Evolutionary conservation across 768 basidiomycete genomes (phyloP), one percentile per base, ranked within the genome.

Genomic region (Tremella mesenterica): DNA sequence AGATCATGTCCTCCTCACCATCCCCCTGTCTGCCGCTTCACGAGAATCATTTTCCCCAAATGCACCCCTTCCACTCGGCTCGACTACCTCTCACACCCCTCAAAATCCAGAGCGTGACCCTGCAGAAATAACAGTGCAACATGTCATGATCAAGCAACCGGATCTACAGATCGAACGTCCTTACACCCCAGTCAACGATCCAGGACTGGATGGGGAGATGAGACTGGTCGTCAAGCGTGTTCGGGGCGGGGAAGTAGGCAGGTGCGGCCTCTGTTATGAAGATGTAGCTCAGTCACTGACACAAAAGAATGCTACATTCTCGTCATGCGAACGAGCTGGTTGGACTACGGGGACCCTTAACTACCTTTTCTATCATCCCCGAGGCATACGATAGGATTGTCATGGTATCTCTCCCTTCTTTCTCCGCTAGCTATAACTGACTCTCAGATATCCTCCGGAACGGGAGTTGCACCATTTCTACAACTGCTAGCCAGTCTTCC

Each of bases 241-340:
- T 2, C 33, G 52, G 44, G 70, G 70, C 18, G 71, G 71, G n/a
- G 71, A 73, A 52, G 71, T 73, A 6, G 71, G 71, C n/a, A 46
- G 71, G 71, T 72, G 54, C 52, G 71, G 61, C 7, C 13, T 29
- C 18, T 0, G 3, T 44, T 21, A 38, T 39, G 8, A 8, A 20
- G 8, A 43, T 43, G 33, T 36, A 36, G 12, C 33, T 18, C 33
- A 20, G 18, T 43, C 26, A 20, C 41, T 43, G 18, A 20, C 8
- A 25, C 41, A 20, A 20, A 10, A 65, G 67, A 33, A 51, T 67
- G 25, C 49, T 70, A n/a, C 70, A 70, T 48, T 58, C 59, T 1
- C 43, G 65, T 13, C 52, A 63, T 28, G 49, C 47, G 6, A 68
- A 65, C 5, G 59, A 68, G n/a, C 26, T 53, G 21, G 46, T 71